phyloP scores from a whole-genome alignment of 345 rosid species.

The Gossypium raimondii region DNA sequence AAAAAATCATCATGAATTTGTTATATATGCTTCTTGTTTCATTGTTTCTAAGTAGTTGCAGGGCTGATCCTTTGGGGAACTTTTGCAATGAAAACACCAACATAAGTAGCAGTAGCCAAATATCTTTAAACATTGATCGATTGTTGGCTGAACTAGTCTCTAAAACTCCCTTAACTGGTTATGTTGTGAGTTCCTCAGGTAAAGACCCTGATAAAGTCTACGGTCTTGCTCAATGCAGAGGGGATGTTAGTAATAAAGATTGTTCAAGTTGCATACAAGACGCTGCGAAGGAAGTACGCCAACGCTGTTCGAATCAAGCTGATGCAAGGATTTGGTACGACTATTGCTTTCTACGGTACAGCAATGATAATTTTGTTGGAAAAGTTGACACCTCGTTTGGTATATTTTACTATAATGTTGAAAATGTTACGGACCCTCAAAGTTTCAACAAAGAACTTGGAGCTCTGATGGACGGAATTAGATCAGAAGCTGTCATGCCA shows the following conservation, averaged over 20 bases:
- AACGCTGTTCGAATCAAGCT: constrained; percentile 47
- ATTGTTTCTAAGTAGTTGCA: constrained; percentile 24
- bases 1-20: not conserved
- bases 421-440: constrained; percentile 48
- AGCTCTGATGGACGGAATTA: constrained; percentile 37
- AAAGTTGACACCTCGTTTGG: constrained; percentile 48
- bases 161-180: constrained; percentile 40
- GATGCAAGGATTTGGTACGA: constrained; percentile 70
- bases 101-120: constrained; percentile 26
- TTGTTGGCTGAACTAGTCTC: constrained; percentile 40
- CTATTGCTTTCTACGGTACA: constrained; percentile 59
- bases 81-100: constrained; percentile 39
- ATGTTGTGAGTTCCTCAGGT: constrained; percentile 36
- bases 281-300: constrained; percentile 52
- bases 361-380: constrained; percentile 38
- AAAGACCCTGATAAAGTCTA: constrained; percentile 39
- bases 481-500: constrained; percentile 48
- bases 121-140: constrained; percentile 40
- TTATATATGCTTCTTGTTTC: not conserved
- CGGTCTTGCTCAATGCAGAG: constrained; percentile 80
- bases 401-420: constrained; percentile 46
- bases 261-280: constrained; percentile 57
- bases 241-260: constrained; percentile 50
- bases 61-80: constrained; percentile 49
- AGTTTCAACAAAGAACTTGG: constrained; percentile 49